A percentile compares a stretch with the other conserved stretches of the same genome.
These are phyloP conservation scores for Lathyrus sativus DNA, from an alignment of 306 rosid species.

Conservation along the genomic window DNA sequence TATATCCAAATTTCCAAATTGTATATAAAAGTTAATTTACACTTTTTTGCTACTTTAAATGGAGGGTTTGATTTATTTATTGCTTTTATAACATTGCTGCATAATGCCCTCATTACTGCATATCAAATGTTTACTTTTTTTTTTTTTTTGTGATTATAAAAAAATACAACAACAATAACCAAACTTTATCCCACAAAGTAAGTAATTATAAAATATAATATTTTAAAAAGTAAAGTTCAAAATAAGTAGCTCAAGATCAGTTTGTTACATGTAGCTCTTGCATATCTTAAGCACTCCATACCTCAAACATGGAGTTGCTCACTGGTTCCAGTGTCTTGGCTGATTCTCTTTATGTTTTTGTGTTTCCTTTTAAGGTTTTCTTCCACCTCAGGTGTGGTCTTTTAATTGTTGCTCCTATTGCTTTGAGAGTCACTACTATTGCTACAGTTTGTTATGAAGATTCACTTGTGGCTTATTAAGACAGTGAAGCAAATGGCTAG, in stretches of 20 bases:
- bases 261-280: slow-evolving; percentile 4
- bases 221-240: not conserved
- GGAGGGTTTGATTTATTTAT: slow-evolving; percentile 12
- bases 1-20: slow-evolving; percentile 13
- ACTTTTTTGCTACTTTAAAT: slow-evolving; percentile 20
- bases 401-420: not conserved
- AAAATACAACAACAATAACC: no score
- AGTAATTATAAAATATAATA: not conserved
- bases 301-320: not conserved
- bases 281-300: not conserved
- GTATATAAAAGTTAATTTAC: not conserved
- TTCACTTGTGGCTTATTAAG: not conserved
- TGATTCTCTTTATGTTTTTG: not conserved
- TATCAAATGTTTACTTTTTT: not conserved
- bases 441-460: slow-evolving; percentile 4
- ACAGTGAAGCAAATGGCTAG: slow-evolving; percentile 23
- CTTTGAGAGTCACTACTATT: not conserved
- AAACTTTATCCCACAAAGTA: no score
- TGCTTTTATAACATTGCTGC: no score
- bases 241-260: not conserved
- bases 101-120: no score
- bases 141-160: not conserved
- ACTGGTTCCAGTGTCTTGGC: not conserved
- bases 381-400: not conserved
- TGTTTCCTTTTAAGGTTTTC: slow-evolving; percentile 8